phyloP scores from a whole-genome alignment of 2,329 filamentous ascomycete genomes.

The Stromatinia cepivora region DNA sequence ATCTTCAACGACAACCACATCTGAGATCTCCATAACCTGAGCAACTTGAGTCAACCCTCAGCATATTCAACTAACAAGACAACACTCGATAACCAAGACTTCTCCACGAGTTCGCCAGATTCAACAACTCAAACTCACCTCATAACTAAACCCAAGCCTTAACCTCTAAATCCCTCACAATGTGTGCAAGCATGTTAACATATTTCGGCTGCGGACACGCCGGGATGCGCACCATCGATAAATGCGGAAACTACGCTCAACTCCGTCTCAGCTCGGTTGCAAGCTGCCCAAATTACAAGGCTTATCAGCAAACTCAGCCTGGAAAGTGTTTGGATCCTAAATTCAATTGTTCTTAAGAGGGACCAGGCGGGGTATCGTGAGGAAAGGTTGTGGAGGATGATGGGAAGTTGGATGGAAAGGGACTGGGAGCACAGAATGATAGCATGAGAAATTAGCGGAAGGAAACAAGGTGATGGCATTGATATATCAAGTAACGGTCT shows the following conservation, averaged over 20 bases:
- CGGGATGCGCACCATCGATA: background rate
- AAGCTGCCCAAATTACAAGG: background rate
- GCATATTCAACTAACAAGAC: too few relatives aligned
- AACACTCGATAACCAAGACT: background rate
- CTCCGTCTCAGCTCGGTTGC: background rate
- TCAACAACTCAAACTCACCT: background rate
- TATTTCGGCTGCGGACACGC: background rate
- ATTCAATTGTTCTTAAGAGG: background rate
- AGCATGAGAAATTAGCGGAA: background rate
- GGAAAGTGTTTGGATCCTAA: slow-evolving; percentile 1
- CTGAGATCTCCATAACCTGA: background rate
- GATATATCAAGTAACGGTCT: background rate
- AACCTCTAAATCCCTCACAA: background rate
- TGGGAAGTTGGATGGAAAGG: background rate
- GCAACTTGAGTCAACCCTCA: too few relatives aligned
- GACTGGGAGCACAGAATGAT: too few relatives aligned
- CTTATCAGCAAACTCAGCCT: background rate
- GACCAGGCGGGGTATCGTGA: background rate
- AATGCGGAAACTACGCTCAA: background rate
- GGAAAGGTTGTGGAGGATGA: too few relatives aligned
- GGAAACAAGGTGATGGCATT: background rate
- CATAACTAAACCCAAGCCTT: fast-evolving
- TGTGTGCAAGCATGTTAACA: background rate
- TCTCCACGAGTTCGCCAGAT: background rate
- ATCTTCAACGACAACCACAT: too few relatives aligned